Conservation (phyloP, 2,329 filamentous ascomycete genomes). For the Capronia americana region DNA sequence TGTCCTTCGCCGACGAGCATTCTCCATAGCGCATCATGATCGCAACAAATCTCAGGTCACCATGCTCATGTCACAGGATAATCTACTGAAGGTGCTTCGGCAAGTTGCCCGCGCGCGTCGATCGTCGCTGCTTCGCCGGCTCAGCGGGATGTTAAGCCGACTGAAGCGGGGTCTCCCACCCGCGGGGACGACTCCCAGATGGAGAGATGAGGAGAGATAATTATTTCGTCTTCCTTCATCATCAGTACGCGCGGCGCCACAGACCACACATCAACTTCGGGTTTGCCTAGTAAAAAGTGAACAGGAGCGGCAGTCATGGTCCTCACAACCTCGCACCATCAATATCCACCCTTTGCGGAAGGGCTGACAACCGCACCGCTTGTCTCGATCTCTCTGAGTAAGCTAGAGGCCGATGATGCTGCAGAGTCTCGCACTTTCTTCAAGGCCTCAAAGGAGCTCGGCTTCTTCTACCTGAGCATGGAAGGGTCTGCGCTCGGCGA, state of each 20-base stretch:
- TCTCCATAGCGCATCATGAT: not conserved
- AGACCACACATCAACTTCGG: not conserved
- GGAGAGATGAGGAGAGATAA: not conserved
- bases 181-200: no score
- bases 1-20: not conserved
- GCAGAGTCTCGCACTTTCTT: slow-evolving; percentile 12
- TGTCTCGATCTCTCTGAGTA: slow-evolving; percentile 16
- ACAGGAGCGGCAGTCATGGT: slow-evolving; percentile 1
- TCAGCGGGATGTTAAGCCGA: not conserved
- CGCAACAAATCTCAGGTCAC: no score
- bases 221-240: not conserved
- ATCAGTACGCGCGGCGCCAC: not conserved
- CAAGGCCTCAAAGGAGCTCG: slow-evolving; percentile 16
- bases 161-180: not conserved
- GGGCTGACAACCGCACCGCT: slow-evolving; percentile 14
- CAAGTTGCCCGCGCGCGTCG: not conserved
- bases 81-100: not conserved
- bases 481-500: slow-evolving; percentile 16
- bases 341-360: slow-evolving; percentile 17
- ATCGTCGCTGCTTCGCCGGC: not conserved
- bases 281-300: not conserved
- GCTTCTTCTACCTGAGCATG: slow-evolving; percentile 23
- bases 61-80: not conserved
- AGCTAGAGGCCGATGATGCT: slow-evolving; percentile 12
- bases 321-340: slow-evolving; percentile 16